Conservation (phyloP, 805 yeast species). For the Pichia nakasei region DNA sequence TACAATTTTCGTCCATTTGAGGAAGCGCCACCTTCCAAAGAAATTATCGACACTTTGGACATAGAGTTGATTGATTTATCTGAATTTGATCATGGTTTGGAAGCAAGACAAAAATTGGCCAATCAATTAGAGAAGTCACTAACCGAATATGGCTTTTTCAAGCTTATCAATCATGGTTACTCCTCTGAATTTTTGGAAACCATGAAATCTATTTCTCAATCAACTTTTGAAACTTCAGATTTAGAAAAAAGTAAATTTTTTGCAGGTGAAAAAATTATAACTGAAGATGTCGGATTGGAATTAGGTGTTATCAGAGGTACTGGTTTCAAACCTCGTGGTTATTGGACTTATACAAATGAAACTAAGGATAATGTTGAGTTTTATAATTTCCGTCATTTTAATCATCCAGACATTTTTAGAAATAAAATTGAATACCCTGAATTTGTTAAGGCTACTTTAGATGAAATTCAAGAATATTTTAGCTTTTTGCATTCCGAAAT, state of each 20-base stretch:
- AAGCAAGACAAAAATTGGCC: slow-evolving; percentile 28
- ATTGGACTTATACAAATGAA: slow-evolving; percentile 38
- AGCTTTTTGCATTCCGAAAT: slow-evolving; percentile 30
- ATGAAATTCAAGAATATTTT: slow-evolving; percentile 33
- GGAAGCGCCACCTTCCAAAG: slow-evolving; percentile 20
- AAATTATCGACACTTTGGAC: slow-evolving; percentile 15
- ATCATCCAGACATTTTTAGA: slow-evolving; percentile 27
- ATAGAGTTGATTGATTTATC: slow-evolving; percentile 31
- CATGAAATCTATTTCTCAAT: slow-evolving; percentile 33
- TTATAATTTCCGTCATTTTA: slow-evolving; percentile 34
- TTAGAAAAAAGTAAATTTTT: slow-evolving; percentile 30
- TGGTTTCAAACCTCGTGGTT: slow-evolving; percentile 41
- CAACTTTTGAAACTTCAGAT: slow-evolving; percentile 31
- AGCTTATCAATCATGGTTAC: slow-evolving; percentile 34
- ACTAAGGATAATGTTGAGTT: slow-evolving; percentile 36
- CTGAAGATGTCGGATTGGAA: slow-evolving; percentile 22
- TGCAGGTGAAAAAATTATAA: slow-evolving; percentile 27
- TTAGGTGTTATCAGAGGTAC: slow-evolving; percentile 39
- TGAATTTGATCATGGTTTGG: slow-evolving; percentile 27
- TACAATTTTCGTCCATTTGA: slow-evolving; percentile 27
- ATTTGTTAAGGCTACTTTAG: slow-evolving; percentile 29
- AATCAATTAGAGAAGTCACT: slow-evolving; percentile 30
- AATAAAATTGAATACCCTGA: slow-evolving; percentile 31
- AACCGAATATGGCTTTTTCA: slow-evolving; percentile 37
- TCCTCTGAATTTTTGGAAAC: slow-evolving; percentile 24